Evolutionary conservation across 495 filamentous ascomycete genomes (phyloP).

Genomic region (Sporormia fimetaria): DNA sequence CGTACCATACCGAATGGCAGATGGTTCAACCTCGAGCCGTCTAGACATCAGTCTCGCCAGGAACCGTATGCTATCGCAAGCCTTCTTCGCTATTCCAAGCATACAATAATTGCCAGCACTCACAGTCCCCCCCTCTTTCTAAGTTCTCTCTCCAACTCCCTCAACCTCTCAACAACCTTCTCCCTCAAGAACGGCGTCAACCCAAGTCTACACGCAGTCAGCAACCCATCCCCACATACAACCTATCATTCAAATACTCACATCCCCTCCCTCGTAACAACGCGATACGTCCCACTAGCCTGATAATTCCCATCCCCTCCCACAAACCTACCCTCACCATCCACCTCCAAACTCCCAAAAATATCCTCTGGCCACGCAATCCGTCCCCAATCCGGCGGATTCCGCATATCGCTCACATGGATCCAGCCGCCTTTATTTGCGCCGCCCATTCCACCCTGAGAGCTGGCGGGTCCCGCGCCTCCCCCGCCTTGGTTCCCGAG

Average conservation of each 20-base stretch:
- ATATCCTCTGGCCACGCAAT: slow-evolving; percentile 89
- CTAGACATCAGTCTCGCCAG: too few relatives aligned
- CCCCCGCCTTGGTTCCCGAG: slow-evolving; percentile 45
- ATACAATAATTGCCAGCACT: too few relatives aligned
- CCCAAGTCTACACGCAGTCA: slow-evolving; percentile 37
- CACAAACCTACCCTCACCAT: slow-evolving; percentile 62
- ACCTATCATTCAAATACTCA: slow-evolving; percentile 36
- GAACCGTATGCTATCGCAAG: too few relatives aligned
- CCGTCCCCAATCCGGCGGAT: slow-evolving; percentile 79
- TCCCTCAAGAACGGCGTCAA: slow-evolving; percentile 47
- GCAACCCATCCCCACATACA: background rate
- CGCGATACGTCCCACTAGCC: slow-evolving; percentile 54
- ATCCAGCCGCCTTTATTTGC: slow-evolving; percentile 78
- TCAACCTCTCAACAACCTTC: slow-evolving; percentile 40
- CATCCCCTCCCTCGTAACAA: slow-evolving; percentile 60
- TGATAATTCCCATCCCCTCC: slow-evolving; percentile 49
- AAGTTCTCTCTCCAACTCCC: slow-evolving; percentile 7
- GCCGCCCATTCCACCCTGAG: slow-evolving; percentile 72
- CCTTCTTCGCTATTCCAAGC: too few relatives aligned
- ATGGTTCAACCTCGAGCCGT: too few relatives aligned
- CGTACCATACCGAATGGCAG: too few relatives aligned
- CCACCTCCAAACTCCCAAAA: slow-evolving; percentile 81
- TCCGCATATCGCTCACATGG: slow-evolving; percentile 72
- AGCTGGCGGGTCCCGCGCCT: slow-evolving; percentile 61
- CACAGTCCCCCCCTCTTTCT: background rate